These are phyloP conservation scores for Sarcodon aspratus DNA, from an alignment of 768 basidiomycete species.

Conservation along the genomic window DNA sequence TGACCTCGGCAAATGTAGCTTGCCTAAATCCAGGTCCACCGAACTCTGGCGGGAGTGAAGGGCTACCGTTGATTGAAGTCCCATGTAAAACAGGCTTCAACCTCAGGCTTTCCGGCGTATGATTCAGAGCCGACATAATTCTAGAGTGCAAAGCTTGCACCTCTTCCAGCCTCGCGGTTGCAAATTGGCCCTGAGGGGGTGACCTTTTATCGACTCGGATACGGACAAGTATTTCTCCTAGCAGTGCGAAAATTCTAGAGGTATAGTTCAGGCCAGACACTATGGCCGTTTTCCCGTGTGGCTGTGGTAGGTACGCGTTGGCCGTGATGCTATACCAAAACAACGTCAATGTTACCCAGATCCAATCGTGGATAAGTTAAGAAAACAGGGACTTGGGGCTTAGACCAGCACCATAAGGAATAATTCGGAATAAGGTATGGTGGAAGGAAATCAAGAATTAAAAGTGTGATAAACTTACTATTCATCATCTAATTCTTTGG, in stretches of 20 bases:
- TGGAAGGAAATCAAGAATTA: slow-evolving; percentile 7
- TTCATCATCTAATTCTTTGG: slow-evolving; percentile 82
- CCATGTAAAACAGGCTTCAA: slow-evolving; percentile 40
- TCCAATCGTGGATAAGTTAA: neutral
- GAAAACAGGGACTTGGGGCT: neutral
- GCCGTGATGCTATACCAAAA: slow-evolving; percentile 56
- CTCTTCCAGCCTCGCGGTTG: slow-evolving; percentile 76
- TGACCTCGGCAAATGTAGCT: slow-evolving; percentile 79
- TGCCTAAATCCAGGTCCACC: slow-evolving; percentile 67
- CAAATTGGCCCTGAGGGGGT: slow-evolving; percentile 77
- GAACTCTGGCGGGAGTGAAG: slow-evolving; percentile 44
- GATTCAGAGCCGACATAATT: slow-evolving; percentile 61
- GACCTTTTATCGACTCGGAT: slow-evolving; percentile 82
- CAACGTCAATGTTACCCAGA: neutral
- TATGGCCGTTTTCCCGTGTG: slow-evolving; percentile 76
- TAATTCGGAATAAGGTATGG: slow-evolving; percentile 5
- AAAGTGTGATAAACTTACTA: slow-evolving; percentile 44
- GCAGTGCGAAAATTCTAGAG: slow-evolving; percentile 74
- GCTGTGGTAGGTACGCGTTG: slow-evolving; percentile 74
- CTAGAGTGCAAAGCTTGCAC: slow-evolving; percentile 71
- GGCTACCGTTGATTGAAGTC: neutral
- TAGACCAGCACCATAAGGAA: neutral
- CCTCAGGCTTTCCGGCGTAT: slow-evolving; percentile 66
- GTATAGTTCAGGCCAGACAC: slow-evolving; percentile 83
- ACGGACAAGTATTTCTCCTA: slow-evolving; percentile 80